phyloP scores from a whole-genome alignment of 2,329 filamentous ascomycete genomes.

The Coniochaeta pulveracea region DNA sequence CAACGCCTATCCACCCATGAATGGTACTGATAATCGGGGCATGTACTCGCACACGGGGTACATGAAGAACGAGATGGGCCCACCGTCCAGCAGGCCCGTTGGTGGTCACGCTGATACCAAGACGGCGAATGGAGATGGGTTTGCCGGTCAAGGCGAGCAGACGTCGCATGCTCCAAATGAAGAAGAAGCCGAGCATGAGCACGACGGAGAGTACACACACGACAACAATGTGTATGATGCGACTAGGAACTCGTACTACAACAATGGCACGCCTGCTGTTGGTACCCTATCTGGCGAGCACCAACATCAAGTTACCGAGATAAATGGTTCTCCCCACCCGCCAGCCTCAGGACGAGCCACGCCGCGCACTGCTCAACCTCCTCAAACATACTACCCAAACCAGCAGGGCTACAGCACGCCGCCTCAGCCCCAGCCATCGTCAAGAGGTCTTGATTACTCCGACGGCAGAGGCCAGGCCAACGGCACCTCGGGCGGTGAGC shows the following conservation, averaged over 20 bases:
- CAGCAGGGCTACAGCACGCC: conserved; percentile 67
- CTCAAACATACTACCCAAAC: conserved; percentile 64
- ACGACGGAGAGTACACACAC: conserved; percentile 79
- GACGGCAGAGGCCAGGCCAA: conserved; percentile 59
- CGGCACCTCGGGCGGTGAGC: conserved; percentile 53
- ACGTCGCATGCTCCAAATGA: conserved; percentile 43
- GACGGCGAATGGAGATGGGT: conserved; percentile 55
- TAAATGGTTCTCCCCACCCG: conserved; percentile 76
- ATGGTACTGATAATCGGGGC: conserved; percentile 43
- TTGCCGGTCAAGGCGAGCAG: conserved; percentile 38
- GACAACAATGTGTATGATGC: conserved; percentile 64
- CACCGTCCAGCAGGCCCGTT: conserved; percentile 53
- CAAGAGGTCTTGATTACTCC: conserved; percentile 82
- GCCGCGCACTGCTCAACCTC: conserved; percentile 63
- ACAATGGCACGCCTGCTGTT: conserved; percentile 55
- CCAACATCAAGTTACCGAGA: conserved; percentile 66
- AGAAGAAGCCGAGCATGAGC: conserved; percentile 60
- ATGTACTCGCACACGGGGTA: conserved; percentile 63
- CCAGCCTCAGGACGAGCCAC: conserved; percentile 76
- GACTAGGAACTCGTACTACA: conserved; percentile 66
- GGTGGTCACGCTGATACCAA: conserved; percentile 52
- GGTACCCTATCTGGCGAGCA: conserved; percentile 60
- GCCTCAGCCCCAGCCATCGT: conserved; percentile 55
- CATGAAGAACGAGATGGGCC: conserved; percentile 81
- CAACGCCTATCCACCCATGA: conserved; percentile 58